Conservation (phyloP, 108 stramenopile species). For the Chaetoceros tenuissimus region DNA sequence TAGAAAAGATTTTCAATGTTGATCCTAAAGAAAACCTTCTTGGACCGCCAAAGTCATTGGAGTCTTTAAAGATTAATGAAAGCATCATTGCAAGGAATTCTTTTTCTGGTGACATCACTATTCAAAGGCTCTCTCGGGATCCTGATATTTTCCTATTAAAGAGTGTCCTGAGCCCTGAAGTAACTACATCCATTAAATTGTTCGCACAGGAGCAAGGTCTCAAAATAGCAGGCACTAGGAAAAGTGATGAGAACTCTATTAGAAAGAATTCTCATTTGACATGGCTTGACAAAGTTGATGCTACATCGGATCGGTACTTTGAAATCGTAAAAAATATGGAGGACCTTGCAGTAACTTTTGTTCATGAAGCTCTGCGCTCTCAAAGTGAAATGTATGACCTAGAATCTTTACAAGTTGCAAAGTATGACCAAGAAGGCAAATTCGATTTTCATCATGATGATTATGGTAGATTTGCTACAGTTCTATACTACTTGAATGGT, state of each 20-base stretch:
- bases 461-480: slow-evolving; percentile 23
- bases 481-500: slow-evolving; percentile 29
- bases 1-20: too few species aligned
- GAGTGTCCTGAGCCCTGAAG: neutral
- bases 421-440: slow-evolving; percentile 22
- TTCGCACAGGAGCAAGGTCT: slow-evolving; percentile 14
- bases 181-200: slow-evolving; percentile 7
- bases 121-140: neutral
- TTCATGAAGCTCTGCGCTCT: slow-evolving; percentile 19
- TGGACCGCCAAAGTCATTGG: too few species aligned
- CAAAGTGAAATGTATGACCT: slow-evolving; percentile 5
- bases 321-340: neutral
- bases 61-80: too few species aligned
- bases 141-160: slow-evolving; percentile 21
- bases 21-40: too few species aligned
- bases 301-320: neutral
- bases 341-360: slow-evolving; percentile 8
- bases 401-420: slow-evolving; percentile 31
- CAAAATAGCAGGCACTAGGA: slow-evolving; percentile 20
- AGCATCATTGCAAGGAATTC: too few species aligned
- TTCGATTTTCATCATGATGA: slow-evolving; percentile 35
- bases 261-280: slow-evolving; percentile 22
- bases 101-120: too few species aligned
- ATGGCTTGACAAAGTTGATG: slow-evolving; percentile 19
- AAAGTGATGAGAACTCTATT: slow-evolving; percentile 12